phyloP scores from a whole-genome alignment of 768 basidiomycete species.

The Suillus clintonianus region DNA sequence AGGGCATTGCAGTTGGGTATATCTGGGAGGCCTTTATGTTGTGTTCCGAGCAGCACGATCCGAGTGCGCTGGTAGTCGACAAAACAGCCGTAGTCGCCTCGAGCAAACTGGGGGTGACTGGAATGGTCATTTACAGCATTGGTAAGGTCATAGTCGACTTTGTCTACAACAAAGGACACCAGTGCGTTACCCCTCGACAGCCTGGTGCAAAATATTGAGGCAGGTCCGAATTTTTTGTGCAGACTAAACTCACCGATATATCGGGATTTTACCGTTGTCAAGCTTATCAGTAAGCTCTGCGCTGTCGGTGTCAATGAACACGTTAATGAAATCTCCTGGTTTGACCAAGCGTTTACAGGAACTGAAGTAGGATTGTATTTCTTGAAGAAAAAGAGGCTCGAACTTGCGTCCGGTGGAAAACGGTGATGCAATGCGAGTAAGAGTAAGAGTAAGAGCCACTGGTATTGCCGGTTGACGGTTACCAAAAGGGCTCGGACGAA shows the following conservation, averaged over 20 bases:
- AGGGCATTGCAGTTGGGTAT: conserved; percentile 48
- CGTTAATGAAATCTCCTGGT: conserved; percentile 70
- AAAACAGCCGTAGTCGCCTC: conserved; percentile 83
- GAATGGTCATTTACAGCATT: conserved; percentile 35
- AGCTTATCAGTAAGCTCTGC: conserved; percentile 8
- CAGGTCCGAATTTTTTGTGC: not conserved
- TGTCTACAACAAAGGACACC: conserved; percentile 79
- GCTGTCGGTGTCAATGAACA: conserved; percentile 60
- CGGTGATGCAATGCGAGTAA: conserved; percentile 82
- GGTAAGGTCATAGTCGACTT: conserved; percentile 66
- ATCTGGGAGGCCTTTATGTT: conserved; percentile 63
- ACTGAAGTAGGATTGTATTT: conserved; percentile 66
- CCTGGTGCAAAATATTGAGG: not conserved
- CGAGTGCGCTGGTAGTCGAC: conserved; percentile 73
- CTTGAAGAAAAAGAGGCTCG: conserved; percentile 60
- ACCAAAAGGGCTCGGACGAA: conserved; percentile 64
- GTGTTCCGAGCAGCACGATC: conserved; percentile 78
- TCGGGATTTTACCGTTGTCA: not conserved
- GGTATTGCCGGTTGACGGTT: conserved; percentile 62
- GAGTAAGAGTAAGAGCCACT: conserved; percentile 64
- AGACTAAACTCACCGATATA: not conserved
- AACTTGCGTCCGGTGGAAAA: conserved; percentile 64
- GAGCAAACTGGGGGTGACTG: conserved; percentile 52
- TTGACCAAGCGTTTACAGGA: conserved; percentile 58
- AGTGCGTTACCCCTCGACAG: conserved; percentile 39